Evolutionary conservation across 225 moss, liverwort and hornwort species (phyloP), one percentile per base, ranked within the genome.

Genomic region (Antitrichia curtipendula): DNA sequence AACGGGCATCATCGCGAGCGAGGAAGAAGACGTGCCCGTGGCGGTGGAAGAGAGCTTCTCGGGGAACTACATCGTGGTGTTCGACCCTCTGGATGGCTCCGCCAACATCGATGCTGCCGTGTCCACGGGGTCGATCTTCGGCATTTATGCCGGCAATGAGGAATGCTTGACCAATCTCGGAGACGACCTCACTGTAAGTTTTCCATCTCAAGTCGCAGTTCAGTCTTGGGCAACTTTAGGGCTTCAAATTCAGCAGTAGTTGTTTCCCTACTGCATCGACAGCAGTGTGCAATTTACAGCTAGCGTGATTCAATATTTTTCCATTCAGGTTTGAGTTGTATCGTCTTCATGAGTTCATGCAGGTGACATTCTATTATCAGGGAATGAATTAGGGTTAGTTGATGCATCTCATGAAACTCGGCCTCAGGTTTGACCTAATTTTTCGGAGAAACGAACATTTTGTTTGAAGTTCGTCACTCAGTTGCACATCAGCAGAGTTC

Each of bases 21-120:
- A 98, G 90, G 98, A 96, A 83, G 98, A 98, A 88, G 98, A 98
- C 87, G 94, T 84, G 43, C 98, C 98, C 7, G 98, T 98, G 22
- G 98, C 98, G 12, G 98, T 98, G n/a, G 96, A 98, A 41, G 98
- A 98, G 91, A 96, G 96, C 89, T 98, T 92, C 91, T 98, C 98
- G 16, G 96, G 98, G 81, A 96, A 98, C 79, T 98, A 98, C 89
- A 91, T 98, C 60, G 98, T 96, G 83, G 98, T 98, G 74, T 98
- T 98, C 81, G 98, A 98, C 86, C 98, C 98, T 43, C 81, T 98
- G 86, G 98, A 98, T 58, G 98, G 98, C 80, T 98, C 98, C n/a
- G 96, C 98, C 54, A 98, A 98, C 88, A 91, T 98, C 65, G 98
- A 98, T 57, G 98, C 98, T 18, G 96, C 98, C 13, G 98, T 97